A percentile compares a stretch with the other conserved stretches of the same genome.
phyloP scores from a whole-genome alignment of 106 monocot species.

The Gastrodia elata region DNA sequence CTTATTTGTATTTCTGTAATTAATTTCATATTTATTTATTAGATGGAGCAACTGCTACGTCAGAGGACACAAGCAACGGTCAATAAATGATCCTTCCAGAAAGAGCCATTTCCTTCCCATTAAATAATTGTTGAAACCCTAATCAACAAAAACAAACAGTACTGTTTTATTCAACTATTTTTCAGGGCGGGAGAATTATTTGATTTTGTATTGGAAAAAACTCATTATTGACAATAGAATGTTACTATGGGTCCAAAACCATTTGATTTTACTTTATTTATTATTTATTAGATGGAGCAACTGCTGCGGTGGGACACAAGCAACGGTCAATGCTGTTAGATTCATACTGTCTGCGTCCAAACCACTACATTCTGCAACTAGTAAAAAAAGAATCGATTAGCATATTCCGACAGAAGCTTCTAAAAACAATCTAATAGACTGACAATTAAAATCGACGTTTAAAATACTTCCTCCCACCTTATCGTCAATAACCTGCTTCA shows the following conservation, averaged over 20 bases:
- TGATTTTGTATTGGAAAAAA: background rate
- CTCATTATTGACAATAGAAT: too few species aligned
- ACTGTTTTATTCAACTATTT: too few species aligned
- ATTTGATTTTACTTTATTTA: too few species aligned
- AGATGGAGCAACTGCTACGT: constrained; percentile 42
- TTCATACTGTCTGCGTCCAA: constrained; percentile 96
- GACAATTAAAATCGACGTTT: too few species aligned
- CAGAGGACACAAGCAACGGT: constrained; percentile 28
- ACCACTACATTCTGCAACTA: constrained; percentile 53
- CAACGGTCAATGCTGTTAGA: too few species aligned
- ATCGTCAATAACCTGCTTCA: constrained; percentile 59
- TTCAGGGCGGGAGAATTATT: too few species aligned
- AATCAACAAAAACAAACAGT: too few species aligned
- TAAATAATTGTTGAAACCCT: background rate
- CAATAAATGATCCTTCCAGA: background rate
- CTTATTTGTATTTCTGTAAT: background rate
- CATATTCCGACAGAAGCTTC: background rate
- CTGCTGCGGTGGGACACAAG: too few species aligned
- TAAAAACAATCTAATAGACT: background rate
- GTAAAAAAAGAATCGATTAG: constrained; percentile 2
- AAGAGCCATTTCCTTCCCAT: background rate
- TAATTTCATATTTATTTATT: background rate
- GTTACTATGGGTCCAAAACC: too few species aligned
- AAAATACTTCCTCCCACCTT: constrained; percentile 36
- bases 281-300: too few species aligned